A percentile compares a stretch with the other conserved stretches of the same genome.
These are phyloP conservation scores for Talaromyces sp. DNA, from an alignment of 2,329 filamentous ascomycete species.

Conservation along the genomic window DNA sequence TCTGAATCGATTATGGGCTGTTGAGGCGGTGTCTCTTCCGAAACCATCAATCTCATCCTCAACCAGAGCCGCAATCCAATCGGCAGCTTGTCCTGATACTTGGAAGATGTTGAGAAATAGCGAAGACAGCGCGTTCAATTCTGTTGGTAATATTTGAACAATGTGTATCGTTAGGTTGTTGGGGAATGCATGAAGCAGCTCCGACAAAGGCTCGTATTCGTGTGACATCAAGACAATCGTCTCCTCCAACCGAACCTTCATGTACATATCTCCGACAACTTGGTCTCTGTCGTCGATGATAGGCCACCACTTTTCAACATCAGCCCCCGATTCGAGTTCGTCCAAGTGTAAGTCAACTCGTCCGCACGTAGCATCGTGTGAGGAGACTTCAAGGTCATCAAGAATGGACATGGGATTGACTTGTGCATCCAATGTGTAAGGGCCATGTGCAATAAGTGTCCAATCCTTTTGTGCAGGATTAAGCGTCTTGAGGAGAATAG, in stretches of 20 bases:
- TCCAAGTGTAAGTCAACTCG: constrained; percentile 77
- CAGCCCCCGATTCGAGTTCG: constrained; percentile 69
- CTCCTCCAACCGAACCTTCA: constrained; percentile 80
- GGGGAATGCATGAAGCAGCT: constrained; percentile 78
- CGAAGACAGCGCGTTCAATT: constrained; percentile 75
- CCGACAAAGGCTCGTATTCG: constrained; percentile 77
- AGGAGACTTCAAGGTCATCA: constrained; percentile 43
- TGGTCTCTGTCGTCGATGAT: constrained; percentile 72
- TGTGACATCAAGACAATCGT: constrained; percentile 79
- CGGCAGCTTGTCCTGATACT: constrained; percentile 73
- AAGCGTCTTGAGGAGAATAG: constrained; percentile 41
- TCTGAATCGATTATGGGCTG: constrained; percentile 48
- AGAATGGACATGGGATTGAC: constrained; percentile 34
- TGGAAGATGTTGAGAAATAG: constrained; percentile 92
- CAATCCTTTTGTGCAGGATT: constrained; percentile 46
- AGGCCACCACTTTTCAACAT: constrained; percentile 83
- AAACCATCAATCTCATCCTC: constrained; percentile 97
- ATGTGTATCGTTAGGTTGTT: constrained; percentile 81
- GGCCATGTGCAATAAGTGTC: constrained; percentile 42
- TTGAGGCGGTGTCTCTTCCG: constrained; percentile 66
- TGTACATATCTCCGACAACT: constrained; percentile 73
- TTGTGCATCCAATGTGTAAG: constrained; percentile 38
- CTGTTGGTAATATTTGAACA: constrained; percentile 68
- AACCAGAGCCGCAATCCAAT: constrained; percentile 89
- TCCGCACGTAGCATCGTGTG: constrained; percentile 42